These are phyloP conservation scores for Exophiala dermatitidis DNA, from an alignment of 2,329 filamentous ascomycete genomes.

Conservation along the genomic window DNA sequence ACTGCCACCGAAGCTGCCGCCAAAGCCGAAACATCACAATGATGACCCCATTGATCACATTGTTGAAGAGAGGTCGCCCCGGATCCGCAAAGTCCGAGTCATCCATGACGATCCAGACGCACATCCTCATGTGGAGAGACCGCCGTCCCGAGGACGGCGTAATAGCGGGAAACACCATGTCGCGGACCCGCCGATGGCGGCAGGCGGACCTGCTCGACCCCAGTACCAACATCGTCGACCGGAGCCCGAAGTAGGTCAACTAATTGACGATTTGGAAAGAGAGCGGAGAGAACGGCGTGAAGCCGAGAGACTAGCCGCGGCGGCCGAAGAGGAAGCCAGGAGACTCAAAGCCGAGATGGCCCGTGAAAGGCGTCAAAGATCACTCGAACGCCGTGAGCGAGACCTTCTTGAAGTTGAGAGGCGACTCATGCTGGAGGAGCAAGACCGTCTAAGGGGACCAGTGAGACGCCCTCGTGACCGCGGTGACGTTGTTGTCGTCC, in stretches of 20 bases:
- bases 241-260: conserved; percentile 11
- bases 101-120: conserved; percentile 14
- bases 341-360: conserved; percentile 12
- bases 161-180: conserved; percentile 20
- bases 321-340: conserved; percentile 9
- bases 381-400: conserved; percentile 17
- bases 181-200: conserved; percentile 1
- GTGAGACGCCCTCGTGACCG: conserved; percentile 6
- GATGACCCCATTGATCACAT: conserved; percentile 4
- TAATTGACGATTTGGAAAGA: conserved; percentile 12
- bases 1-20: conserved; percentile 18
- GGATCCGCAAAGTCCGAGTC: conserved; percentile 13
- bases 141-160: conserved; percentile 11
- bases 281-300: conserved; percentile 16
- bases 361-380: conserved; percentile 12
- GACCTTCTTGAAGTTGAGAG: conserved; percentile 8
- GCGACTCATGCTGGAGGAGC: conserved; percentile 5
- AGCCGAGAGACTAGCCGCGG: conserved; percentile 13
- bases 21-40: conserved; percentile 6
- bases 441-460: conserved; percentile 5
- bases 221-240: conserved; percentile 17
- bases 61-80: conserved; percentile 12
- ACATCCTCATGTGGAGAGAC: conserved; percentile 18
- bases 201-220: not conserved
- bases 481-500: conserved; percentile 18